These are phyloP conservation scores for Litchi chinensis DNA, from an alignment of 345 rosid genomes.

Conservation along the genomic window DNA sequence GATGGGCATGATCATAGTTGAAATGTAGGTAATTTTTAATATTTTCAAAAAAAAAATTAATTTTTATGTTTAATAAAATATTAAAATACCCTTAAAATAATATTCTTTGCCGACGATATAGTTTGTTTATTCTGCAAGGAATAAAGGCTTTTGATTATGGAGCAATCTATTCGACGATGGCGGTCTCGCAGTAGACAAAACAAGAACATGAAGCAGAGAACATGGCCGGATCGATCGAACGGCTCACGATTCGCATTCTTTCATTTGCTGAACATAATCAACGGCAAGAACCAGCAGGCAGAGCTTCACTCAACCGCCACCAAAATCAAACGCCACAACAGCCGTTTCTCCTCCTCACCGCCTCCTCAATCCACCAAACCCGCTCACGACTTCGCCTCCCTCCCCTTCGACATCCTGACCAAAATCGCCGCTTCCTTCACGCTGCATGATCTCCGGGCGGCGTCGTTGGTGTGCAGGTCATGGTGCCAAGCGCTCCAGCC, in stretches of 20 bases:
- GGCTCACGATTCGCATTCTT: slow-evolving; percentile 42
- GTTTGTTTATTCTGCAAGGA: too few relatives aligned
- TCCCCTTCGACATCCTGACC: slow-evolving; percentile 68
- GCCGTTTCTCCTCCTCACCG: slow-evolving; percentile 9
- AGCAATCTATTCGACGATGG: too few relatives aligned
- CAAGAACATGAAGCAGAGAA: slow-evolving; percentile 44
- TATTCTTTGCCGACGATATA: too few relatives aligned
- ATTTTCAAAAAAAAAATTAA: too few relatives aligned
- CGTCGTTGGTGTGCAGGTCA: slow-evolving; percentile 75
- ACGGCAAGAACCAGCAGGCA: slow-evolving; percentile 13
- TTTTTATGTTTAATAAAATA: too few relatives aligned
- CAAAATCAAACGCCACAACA: slow-evolving; percentile 1
- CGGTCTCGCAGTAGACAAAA: background rate
- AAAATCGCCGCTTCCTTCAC: slow-evolving; percentile 71
- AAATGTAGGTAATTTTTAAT: too few relatives aligned
- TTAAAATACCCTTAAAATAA: too few relatives aligned
- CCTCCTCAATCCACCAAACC: slow-evolving; percentile 16
- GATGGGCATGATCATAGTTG: too few relatives aligned
- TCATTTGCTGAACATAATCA: slow-evolving; percentile 23
- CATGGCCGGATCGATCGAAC: slow-evolving; percentile 56
- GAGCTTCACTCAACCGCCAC: background rate
- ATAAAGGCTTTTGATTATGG: too few relatives aligned
- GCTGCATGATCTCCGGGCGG: slow-evolving; percentile 61
- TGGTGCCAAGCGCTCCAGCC: slow-evolving; percentile 88
- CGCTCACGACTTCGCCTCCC: slow-evolving; percentile 57